Evolutionary conservation across 2,329 filamentous ascomycete genomes (phyloP).

Genomic region (Colletotrichum phormii): DNA sequence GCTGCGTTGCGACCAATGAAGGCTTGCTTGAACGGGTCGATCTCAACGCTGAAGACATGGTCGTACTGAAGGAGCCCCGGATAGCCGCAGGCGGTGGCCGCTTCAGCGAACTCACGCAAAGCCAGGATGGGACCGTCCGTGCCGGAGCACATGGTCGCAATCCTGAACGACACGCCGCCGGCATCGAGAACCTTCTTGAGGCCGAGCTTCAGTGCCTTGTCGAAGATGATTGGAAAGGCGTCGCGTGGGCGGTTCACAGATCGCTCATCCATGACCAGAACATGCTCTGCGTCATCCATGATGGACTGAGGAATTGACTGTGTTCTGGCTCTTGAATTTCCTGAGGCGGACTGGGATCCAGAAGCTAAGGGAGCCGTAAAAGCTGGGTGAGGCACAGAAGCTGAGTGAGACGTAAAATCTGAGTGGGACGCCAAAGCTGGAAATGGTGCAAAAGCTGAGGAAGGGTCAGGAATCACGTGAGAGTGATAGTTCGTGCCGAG

Average conservation of each 20-base stretch:
- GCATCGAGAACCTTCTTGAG: conserved; percentile 41
- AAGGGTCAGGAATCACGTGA: no score
- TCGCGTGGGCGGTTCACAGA: conserved; percentile 26
- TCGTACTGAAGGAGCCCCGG: conserved; percentile 54
- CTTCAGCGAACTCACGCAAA: conserved; percentile 65
- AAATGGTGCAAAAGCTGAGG: no score
- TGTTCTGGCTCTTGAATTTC: neutral
- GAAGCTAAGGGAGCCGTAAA: neutral
- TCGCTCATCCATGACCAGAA: conserved; percentile 10
- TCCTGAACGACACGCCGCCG: conserved; percentile 45
- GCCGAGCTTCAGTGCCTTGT: conserved; percentile 28
- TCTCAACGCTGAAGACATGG: conserved; percentile 73
- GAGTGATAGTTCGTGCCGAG: no score
- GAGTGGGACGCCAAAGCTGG: no score
- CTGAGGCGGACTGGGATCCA: neutral
- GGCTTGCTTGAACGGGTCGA: conserved; percentile 71
- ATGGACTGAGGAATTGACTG: neutral
- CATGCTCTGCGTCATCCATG: neutral
- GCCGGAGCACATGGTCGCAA: conserved; percentile 83
- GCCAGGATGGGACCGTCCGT: conserved; percentile 81
- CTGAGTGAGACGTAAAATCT: no score
- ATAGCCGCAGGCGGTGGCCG: conserved; percentile 46
- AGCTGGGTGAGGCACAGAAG: no score
- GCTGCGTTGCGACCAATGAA: conserved; percentile 72
- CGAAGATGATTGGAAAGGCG: conserved; percentile 23